Percentiles rank a stretch among this genome's conserved stretches.
These are phyloP conservation scores for Gynandropsis gynandra DNA, from an alignment of 345 rosid genomes.

Conservation along the genomic window DNA sequence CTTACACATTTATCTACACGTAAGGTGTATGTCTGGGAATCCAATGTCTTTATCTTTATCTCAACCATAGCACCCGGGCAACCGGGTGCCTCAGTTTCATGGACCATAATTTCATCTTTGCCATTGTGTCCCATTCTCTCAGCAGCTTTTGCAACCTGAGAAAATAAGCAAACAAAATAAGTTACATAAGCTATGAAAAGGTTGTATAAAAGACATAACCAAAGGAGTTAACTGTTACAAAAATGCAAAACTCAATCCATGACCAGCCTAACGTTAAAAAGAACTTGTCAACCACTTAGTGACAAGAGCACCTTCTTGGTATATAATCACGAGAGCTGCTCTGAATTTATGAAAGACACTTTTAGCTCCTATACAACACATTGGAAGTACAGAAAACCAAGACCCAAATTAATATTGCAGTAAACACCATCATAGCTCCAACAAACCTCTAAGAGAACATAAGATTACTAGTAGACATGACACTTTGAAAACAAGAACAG, in stretches of 20 bases:
- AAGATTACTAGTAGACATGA: no score
- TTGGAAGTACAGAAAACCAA: no score
- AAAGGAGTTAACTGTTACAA: not conserved
- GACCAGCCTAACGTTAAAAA: not conserved
- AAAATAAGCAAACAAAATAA: not conserved
- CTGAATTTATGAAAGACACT: no score
- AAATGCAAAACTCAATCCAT: not conserved
- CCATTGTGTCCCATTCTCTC: slow-evolving; percentile 38
- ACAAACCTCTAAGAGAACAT: no score
- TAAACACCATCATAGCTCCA: no score
- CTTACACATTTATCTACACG: slow-evolving; percentile 52
- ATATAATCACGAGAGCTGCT: no score
- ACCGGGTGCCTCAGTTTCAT: slow-evolving; percentile 23
- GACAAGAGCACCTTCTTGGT: not conserved
- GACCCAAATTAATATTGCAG: no score
- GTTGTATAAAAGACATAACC: slow-evolving; percentile 2
- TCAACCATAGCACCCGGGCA: slow-evolving; percentile 42
- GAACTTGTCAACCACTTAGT: not conserved
- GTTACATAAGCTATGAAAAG: slow-evolving; percentile 6
- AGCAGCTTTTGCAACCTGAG: slow-evolving; percentile 9
- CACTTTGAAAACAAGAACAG: no score
- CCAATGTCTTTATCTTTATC: slow-evolving; percentile 51
- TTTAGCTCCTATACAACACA: no score
- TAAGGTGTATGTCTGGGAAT: slow-evolving; percentile 44
- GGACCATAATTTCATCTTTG: slow-evolving; percentile 27